A percentile compares a stretch with the other conserved stretches of the same genome.
These are phyloP conservation scores for Neurospora sp. DNA, from an alignment of 2,329 filamentous ascomycete species.

Conservation along the genomic window DNA sequence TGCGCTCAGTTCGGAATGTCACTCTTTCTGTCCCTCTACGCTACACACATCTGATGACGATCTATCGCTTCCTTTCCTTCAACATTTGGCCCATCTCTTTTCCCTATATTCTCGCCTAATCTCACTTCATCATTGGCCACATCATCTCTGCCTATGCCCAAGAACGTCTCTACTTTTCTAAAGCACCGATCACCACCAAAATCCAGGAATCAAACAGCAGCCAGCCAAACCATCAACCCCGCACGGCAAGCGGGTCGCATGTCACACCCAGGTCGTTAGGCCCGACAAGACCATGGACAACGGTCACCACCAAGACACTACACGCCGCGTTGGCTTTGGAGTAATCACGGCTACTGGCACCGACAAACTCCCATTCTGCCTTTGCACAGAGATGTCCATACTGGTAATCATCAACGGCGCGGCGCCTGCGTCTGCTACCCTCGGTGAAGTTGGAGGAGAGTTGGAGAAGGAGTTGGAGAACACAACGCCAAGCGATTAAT, in stretches of 20 bases:
- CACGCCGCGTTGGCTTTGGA: background rate
- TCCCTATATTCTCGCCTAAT: accelerated
- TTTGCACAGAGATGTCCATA: background rate
- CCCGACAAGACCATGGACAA: background rate
- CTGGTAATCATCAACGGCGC: background rate
- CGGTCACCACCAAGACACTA: background rate
- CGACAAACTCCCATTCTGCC: background rate
- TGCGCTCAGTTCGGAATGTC: accelerated
- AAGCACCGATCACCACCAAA: no score
- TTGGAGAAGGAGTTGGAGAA: background rate
- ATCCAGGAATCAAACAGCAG: no score
- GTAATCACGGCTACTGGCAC: background rate
- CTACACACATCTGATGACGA: background rate
- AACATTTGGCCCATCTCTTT: background rate
- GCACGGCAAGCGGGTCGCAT: background rate
- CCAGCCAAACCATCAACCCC: background rate
- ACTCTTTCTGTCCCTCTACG: background rate
- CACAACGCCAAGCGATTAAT: background rate
- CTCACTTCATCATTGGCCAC: background rate
- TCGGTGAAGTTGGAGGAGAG: background rate
- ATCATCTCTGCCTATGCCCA: no score
- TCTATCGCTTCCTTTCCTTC: background rate
- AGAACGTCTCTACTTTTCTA: no score
- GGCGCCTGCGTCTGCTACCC: background rate
- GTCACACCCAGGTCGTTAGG: background rate